A percentile compares a stretch with the other conserved stretches of the same genome.
These are phyloP conservation scores for Takakia lepidozioides DNA, from an alignment of 225 moss, liverwort and hornwort species.

Conservation along the genomic window DNA sequence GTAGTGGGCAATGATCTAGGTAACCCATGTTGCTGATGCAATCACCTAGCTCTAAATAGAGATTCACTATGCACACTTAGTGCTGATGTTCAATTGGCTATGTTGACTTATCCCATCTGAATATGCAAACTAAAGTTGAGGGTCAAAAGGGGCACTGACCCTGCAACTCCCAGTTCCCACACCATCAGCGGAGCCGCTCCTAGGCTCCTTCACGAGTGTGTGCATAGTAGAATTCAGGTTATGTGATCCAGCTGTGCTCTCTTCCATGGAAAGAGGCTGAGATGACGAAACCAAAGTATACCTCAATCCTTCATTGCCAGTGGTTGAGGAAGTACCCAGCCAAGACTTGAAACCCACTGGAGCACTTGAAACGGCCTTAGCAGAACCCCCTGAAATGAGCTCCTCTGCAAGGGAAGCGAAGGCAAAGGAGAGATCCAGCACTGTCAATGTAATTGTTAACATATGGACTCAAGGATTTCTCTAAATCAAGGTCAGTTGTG, in stretches of 20 bases:
- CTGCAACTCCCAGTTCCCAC: not conserved
- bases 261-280: not conserved
- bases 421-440: too few relatives aligned
- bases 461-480: constrained; percentile 9
- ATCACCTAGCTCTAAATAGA: not conserved
- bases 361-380: constrained; percentile 8
- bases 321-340: constrained; percentile 8
- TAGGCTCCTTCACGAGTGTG: constrained; percentile 5
- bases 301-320: constrained; percentile 1
- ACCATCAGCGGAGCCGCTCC: constrained; percentile 4
- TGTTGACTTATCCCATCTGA: not conserved
- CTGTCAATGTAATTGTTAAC: constrained; percentile 12
- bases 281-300: not conserved
- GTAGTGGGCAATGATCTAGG: not conserved
- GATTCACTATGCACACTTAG: not conserved
- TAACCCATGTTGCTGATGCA: not conserved
- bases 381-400: constrained; percentile 12
- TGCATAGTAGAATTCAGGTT: constrained; percentile 5
- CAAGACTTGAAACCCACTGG: constrained; percentile 13
- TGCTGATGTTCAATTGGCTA: not conserved
- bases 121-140: too few relatives aligned
- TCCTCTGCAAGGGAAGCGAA: constrained; percentile 8
- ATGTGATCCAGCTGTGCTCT: not conserved
- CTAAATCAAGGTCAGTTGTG: constrained; percentile 2
- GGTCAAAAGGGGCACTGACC: constrained; percentile 7